Evolutionary conservation across 768 basidiomycete genomes (phyloP).

Genomic region (Lentinula edodes): DNA sequence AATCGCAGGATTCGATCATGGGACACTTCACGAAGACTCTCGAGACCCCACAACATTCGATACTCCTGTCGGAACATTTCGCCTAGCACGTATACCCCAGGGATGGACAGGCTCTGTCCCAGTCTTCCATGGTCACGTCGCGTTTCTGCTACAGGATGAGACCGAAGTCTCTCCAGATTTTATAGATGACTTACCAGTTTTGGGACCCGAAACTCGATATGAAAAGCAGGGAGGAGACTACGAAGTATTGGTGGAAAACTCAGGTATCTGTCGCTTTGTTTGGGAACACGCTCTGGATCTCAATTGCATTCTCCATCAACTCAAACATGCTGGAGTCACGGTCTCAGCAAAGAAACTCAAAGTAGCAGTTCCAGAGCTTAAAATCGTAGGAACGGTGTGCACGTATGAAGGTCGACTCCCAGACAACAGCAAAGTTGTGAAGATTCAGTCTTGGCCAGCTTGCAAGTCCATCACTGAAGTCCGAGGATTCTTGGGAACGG

Average conservation of each 20-base stretch:
- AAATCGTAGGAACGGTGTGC: conserved; percentile 29
- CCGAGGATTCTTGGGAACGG: conserved; percentile 15
- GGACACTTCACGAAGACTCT: conserved; percentile 15
- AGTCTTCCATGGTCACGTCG: conserved; percentile 24
- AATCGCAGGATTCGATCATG: conserved; percentile 22
- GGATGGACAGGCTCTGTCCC: conserved; percentile 17
- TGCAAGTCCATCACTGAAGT: conserved; percentile 11
- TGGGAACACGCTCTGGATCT: conserved; percentile 31
- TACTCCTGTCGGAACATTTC: too few species aligned
- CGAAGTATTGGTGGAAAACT: conserved; percentile 7
- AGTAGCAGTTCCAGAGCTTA: conserved; percentile 11
- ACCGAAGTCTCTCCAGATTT: conserved; percentile 15
- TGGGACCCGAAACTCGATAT: conserved; percentile 18
- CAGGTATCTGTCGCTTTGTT: conserved; percentile 19
- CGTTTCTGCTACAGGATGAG: conserved; percentile 22
- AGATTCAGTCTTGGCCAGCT: conserved; percentile 11
- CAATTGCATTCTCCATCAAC: conserved; percentile 26
- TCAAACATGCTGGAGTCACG: conserved; percentile 23
- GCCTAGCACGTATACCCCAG: too few species aligned
- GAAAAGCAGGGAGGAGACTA: conserved; percentile 8
- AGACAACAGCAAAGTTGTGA: conserved; percentile 16
- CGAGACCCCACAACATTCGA: conserved; percentile 9
- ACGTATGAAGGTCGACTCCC: conserved; percentile 25
- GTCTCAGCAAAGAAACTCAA: conserved; percentile 18
- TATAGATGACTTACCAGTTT: conserved; percentile 22